A percentile compares a stretch with the other conserved stretches of the same genome.
These are phyloP conservation scores for Lentinula lateritia DNA, from an alignment of 768 basidiomycete species.

Conservation along the genomic window DNA sequence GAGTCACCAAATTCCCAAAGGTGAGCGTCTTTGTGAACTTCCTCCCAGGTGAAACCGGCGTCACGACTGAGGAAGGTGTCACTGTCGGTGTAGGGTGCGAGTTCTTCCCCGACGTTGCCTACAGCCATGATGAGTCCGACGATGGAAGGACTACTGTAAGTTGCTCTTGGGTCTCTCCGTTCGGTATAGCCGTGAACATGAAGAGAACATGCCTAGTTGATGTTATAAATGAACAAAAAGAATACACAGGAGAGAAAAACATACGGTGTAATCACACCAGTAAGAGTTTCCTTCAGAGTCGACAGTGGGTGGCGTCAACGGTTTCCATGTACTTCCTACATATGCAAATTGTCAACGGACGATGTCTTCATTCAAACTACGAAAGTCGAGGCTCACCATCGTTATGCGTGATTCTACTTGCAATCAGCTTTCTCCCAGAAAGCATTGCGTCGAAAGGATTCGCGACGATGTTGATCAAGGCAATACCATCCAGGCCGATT, in stretches of 20 bases:
- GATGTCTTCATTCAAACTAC: background rate
- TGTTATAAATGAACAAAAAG: background rate
- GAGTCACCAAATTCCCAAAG: conserved; percentile 98
- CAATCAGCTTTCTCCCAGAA: conserved; percentile 67
- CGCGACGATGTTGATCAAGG: conserved; percentile 83
- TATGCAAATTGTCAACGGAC: conserved; percentile 4
- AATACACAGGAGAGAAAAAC: conserved; percentile 8
- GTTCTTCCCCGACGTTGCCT: conserved; percentile 86
- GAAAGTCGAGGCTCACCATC: conserved; percentile 58
- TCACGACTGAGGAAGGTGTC: conserved; percentile 97
- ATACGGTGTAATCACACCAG: conserved; percentile 62
- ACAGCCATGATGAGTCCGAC: conserved; percentile 94
- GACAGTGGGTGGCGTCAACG: conserved; percentile 60
- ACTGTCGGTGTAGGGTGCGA: conserved; percentile 77
- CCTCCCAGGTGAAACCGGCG: conserved; percentile 96
- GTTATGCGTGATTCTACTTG: conserved; percentile 91
- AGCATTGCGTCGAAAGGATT: conserved; percentile 75
- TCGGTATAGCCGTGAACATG: conserved; percentile 97
- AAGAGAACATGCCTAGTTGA: conserved; percentile 67
- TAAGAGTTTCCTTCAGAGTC: conserved; percentile 79
- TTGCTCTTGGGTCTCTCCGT: conserved; percentile 82
- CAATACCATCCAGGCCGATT: conserved; percentile 92
- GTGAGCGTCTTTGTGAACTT: conserved; percentile 97
- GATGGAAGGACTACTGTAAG: conserved; percentile 88
- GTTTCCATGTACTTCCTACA: conserved; percentile 82